Evolutionary conservation across 805 yeast genomes (phyloP).

Genomic region (Saccharomycopsis fibuligera): DNA sequence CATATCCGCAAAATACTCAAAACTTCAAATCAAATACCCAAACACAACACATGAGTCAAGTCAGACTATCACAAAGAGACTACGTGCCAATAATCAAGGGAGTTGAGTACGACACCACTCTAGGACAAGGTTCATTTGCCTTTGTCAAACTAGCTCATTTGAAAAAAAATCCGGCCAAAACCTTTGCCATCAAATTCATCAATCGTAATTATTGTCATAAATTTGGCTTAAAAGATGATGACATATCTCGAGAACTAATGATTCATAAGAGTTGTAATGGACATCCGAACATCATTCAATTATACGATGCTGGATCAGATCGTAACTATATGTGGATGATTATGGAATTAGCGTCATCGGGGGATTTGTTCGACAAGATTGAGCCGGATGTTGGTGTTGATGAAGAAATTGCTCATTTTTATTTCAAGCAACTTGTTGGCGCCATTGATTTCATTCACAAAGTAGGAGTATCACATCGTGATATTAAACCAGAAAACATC

Average conservation of each 20-base stretch:
- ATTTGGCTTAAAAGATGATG: conserved; percentile 33
- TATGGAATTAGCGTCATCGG: conserved; percentile 66
- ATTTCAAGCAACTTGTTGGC: conserved; percentile 56
- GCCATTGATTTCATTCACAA: conserved; percentile 57
- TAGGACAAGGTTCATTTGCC: conserved; percentile 68
- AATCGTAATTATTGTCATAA: conserved; percentile 35
- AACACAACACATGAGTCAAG: too few species aligned
- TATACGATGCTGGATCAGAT: conserved; percentile 49
- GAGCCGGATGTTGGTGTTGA: conserved; percentile 71
- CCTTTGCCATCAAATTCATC: conserved; percentile 55
- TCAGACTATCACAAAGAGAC: neutral
- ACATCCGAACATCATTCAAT: conserved; percentile 54
- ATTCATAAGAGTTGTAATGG: conserved; percentile 53
- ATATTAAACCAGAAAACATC: conserved; percentile 65
- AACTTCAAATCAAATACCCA: too few species aligned
- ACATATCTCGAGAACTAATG: conserved; percentile 46
- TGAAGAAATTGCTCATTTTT: conserved; percentile 59
- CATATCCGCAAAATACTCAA: too few species aligned
- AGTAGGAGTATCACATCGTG: conserved; percentile 61
- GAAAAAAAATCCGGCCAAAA: conserved; percentile 30
- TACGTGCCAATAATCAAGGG: conserved; percentile 41
- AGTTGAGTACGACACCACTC: conserved; percentile 42
- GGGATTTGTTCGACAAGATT: conserved; percentile 73
- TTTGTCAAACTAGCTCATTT: conserved; percentile 47
- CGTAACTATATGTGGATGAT: conserved; percentile 56